Base-by-base conservation (phyloP, 768 basidiomycete species). In the Kwoniella botswanensis region DNA sequence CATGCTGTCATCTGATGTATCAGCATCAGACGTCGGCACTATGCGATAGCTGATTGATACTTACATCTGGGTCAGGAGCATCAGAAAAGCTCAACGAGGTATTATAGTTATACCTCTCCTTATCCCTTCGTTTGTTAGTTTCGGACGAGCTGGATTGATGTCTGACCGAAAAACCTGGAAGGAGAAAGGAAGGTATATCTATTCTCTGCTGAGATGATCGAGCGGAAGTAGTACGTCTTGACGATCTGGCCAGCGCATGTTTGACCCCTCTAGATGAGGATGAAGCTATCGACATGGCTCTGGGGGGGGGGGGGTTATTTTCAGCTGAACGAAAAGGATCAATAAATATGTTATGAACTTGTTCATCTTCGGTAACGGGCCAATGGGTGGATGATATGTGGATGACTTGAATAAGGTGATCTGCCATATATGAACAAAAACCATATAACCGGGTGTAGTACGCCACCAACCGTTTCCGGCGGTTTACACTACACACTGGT, bases 61-160 rank as follows among this genome's bases (percentile, higher is more conserved):
- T 62, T 57, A 82, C 81, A 65, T 82, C 78, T 24, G 81, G 79
- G 74, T 83, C 79, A n/a, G 75, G 80, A 42, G 77, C 76, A 43
- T 72, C 79, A 11, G 72, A 57, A 50, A 80, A 81, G 41, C 65
- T 74, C 18, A 83, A 64, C 12, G 75, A 76, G 4, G 82, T 83
- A 63, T 83, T 83, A 70, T 78, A 83, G 65, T 83, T 82, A 70
- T 77, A 83, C 64, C 80, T 56, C 44, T 74, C 72, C 52, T 76
- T 76, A 15, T 50, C 63, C 46, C 57, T 43, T 46, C 57, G 29
- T 53, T 70, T 64, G 11, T 61, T 42, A 7, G 59, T 21, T 10
- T 63, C 56, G 21, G 57, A 69, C 5, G 67, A 53, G 4, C 58
- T 54, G 12, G 67, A 68, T 58, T 63, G 68, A 50, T 63, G 24